Conservation (phyloP, 345 rosid species). For the Draba incana region DNA sequence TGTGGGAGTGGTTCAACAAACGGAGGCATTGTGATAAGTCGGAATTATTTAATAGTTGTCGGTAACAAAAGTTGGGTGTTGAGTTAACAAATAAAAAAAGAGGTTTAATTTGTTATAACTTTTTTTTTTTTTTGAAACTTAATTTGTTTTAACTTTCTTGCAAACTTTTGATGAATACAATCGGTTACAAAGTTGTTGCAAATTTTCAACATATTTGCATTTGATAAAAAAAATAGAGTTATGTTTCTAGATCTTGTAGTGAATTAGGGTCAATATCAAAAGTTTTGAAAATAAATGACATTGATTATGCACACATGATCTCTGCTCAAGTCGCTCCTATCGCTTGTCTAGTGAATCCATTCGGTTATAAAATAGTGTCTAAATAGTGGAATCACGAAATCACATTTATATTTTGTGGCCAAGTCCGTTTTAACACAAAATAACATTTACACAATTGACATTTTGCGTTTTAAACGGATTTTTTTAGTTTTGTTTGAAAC, state of each 20-base stretch:
- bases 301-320: neutral
- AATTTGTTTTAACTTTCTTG: too few relatives aligned
- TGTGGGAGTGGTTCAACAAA: constrained; percentile 1
- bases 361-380: neutral
- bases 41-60: neutral
- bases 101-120: too few relatives aligned
- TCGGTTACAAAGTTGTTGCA: neutral
- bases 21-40: constrained; percentile 14
- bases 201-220: neutral
- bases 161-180: neutral
- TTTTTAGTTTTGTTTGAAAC: too few relatives aligned
- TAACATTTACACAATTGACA: too few relatives aligned
- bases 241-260: neutral
- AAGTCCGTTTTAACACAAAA: neutral
- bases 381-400: neutral
- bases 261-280: neutral
- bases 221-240: neutral
- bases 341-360: constrained; percentile 1
- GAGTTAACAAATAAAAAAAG: too few relatives aligned
- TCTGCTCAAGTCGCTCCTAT: neutral
- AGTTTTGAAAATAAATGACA: neutral
- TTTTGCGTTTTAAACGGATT: too few relatives aligned
- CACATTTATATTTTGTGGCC: neutral
- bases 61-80: too few relatives aligned
- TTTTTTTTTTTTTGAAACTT: too few relatives aligned